Base-by-base conservation (phyloP, 1,139 yeast genomes). In the Blastobotrys persicus region DNA sequence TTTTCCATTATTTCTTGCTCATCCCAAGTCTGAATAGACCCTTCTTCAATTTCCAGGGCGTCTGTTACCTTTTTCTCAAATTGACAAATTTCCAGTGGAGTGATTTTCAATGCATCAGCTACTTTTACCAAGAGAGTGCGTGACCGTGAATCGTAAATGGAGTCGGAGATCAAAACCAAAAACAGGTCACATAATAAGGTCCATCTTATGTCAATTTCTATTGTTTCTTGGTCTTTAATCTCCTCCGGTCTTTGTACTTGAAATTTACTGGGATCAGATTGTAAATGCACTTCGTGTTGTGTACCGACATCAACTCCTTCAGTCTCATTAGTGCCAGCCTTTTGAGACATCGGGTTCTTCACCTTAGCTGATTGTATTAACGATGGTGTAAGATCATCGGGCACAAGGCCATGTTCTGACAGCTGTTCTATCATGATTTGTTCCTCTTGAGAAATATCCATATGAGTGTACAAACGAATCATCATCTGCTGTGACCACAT, bases 41-140 rank as follows among this genome's bases (percentile, higher is more conserved):
- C 78, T 43, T 87, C 88, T 57, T 88, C 95, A 65, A 92, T 76
- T 65, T 94, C 97, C 47, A 94, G 69, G 18, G 96, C 86, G 59
- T 89, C 96, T 1, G 96, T 86, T 34, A 94, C 81, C 55, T 96
- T 76, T 60, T 95, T 78, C 66, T 94, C 98, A 66, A 94, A 94
- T 64, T 91, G 96, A 49, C 78, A 78, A 13, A 92, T 76, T 60
- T 91, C 98, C 23, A 88, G 64, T 12, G 71, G 59, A 0, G 77
- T 61, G 4, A 91, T 77, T 1, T 79, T 80, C 32, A 94, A 68
- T 5, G 76, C 72, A 1, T 72, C 62, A 0, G 92, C 92, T 62
- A 91, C 89, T 28, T 72, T 68, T 44, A 85, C 70, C 11, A 94
- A 70, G 17, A 92, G 70, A 0, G 94, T 77, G 53, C 98, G 75